Evolutionary conservation across 176 grass and related monocot genomes (phyloP), one percentile per base, ranked within the genome.

Genomic region (Saccharum officinarum): DNA sequence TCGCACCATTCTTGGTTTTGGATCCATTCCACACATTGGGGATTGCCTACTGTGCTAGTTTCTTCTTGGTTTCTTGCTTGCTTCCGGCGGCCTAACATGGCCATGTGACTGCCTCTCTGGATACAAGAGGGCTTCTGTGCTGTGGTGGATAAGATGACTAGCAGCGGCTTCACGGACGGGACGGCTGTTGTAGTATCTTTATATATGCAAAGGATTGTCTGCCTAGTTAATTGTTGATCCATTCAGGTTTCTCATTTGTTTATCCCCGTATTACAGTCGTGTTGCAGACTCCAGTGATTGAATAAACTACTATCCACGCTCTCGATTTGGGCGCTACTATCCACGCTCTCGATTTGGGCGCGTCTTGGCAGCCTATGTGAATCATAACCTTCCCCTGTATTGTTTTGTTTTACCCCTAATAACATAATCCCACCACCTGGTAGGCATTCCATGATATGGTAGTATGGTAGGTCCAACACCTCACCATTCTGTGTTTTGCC

Each of bases 231-330:
- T 50, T 50, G 47, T 50, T 50, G 47, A 50, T 15, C 13, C 47
- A 50, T 61, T 61, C 13, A 7, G 3, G 31, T 71, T 33, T 28
- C 8, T 73, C 59, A 14, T 61, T 79, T 83, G 14, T 86, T 64
- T 86, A 65, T 86, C 69, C 61, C 37, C 79, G 37, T 34, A 0
- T 76, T 46, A 47, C 74, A 71, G 69, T 45, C 11, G 37, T 80
- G 71, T 81, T 45, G 39, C 61, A 25, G 41, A 45, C 41, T 44
- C 54, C n/a, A 62, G 4, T 25, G 20, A 18, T 17, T 68, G 63
- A 87, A 73, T 86, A 83, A 83, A 79, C 67, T 90, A 83, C 67
- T 90, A 79, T 68, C 26, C 37, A 15, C 15, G 20, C 10, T 83
- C n/a, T n/a, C n/a, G n/a, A n/a, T n/a, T n/a, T n/a, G n/a, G n/a